These are phyloP conservation scores for Aristolochia fimbriata DNA, from an alignment of 164 flowering plant species.

Conservation along the genomic window DNA sequence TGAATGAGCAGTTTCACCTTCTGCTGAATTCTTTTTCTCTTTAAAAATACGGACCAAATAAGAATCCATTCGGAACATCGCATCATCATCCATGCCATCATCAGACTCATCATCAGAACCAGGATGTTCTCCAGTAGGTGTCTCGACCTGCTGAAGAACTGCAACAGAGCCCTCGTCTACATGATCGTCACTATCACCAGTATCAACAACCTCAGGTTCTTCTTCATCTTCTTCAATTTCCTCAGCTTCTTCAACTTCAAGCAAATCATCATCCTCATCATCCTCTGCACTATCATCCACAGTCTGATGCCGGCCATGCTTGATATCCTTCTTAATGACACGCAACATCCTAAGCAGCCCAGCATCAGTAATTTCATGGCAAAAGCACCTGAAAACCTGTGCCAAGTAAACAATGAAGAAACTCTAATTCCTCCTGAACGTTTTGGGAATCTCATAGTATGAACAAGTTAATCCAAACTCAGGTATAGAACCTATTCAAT, in stretches of 20 bases:
- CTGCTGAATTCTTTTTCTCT: conserved; percentile 69
- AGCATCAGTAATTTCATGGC: conserved; percentile 53
- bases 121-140: conserved; percentile 18
- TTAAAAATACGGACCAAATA: conserved; percentile 64
- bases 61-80: conserved; percentile 90
- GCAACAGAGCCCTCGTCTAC: conserved; percentile 59
- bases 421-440: neutral
- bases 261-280: conserved; percentile 60
- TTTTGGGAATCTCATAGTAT: no score
- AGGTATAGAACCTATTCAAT: no score
- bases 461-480: no score
- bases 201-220: conserved; percentile 37
- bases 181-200: conserved; percentile 58
- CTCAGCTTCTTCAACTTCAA: conserved; percentile 73
- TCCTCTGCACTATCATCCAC: conserved; percentile 31
- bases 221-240: conserved; percentile 48
- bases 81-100: conserved; percentile 91
- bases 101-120: conserved; percentile 64
- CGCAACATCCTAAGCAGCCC: conserved; percentile 69
- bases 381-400: conserved; percentile 77
- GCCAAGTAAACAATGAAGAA: conserved; percentile 9
- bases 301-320: conserved; percentile 61
- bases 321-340: conserved; percentile 72
- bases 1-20: conserved; percentile 70
- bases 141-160: conserved; percentile 19